phyloP scores from a whole-genome alignment of 208 protist genomes.

The Trypanosomatidae sp. region DNA sequence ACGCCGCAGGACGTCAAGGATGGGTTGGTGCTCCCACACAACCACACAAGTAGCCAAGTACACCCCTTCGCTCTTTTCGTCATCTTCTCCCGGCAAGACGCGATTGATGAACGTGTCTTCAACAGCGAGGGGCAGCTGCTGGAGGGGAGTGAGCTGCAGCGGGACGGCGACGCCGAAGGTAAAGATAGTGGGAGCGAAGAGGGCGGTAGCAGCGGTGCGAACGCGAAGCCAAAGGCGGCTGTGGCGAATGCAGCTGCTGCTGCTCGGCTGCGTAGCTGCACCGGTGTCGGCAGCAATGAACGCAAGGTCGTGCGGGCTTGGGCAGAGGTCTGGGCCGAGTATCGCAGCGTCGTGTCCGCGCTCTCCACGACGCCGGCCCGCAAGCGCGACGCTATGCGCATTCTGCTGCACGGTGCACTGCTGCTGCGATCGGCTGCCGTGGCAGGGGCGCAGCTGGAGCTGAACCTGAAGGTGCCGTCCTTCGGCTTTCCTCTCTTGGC shows the following conservation, averaged over 20 bases:
- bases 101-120: conserved; percentile 41
- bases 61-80: conserved; percentile 81
- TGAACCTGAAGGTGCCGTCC: conserved; percentile 73
- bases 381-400: conserved; percentile 75
- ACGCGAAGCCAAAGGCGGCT: background rate
- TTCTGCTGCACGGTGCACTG: conserved; percentile 80
- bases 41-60: conserved; percentile 72
- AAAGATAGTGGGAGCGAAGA: background rate
- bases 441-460: conserved; percentile 63
- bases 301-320: conserved; percentile 69
- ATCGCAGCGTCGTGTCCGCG: conserved; percentile 49
- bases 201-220: conserved; percentile 2
- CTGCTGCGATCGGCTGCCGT: conserved; percentile 73
- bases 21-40: conserved; percentile 68
- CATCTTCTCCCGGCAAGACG: conserved; percentile 76
- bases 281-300: conserved; percentile 37
- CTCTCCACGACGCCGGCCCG: conserved; percentile 70
- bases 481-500: conserved; percentile 85
- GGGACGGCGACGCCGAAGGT: background rate
- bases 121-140: conserved; percentile 28
- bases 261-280: conserved; percentile 20
- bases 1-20: conserved; percentile 55
- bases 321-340: conserved; percentile 88
- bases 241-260: conserved; percentile 7
- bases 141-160: conserved; percentile 17